phyloP scores from a whole-genome alignment of 2,329 filamentous ascomycete genomes.

The Lizonia empirigonia region DNA sequence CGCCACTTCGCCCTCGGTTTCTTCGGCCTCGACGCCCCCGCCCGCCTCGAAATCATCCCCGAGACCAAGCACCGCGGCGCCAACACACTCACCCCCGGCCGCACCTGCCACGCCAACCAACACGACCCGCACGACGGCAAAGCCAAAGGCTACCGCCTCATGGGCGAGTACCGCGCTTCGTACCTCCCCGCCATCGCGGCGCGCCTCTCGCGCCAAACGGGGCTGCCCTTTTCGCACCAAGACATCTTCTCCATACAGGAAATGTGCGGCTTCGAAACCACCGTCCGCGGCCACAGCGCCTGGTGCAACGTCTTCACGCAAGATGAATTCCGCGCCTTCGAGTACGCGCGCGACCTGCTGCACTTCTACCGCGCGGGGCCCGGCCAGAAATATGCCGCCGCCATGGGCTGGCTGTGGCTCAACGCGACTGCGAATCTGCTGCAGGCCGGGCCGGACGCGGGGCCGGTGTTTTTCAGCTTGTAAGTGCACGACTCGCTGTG shows the following conservation, averaged over 20 bases:
- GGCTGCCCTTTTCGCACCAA: constrained; percentile 50
- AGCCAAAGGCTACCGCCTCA: constrained; percentile 56
- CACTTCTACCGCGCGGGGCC: constrained; percentile 66
- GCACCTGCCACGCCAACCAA: constrained; percentile 51
- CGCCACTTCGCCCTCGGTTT: constrained; percentile 61
- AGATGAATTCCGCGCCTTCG: constrained; percentile 61
- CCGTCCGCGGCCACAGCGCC: constrained; percentile 58
- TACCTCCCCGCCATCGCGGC: constrained; percentile 56
- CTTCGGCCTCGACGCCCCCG: constrained; percentile 58
- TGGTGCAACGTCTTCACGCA: constrained; percentile 64
- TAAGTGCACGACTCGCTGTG: constrained; percentile 30
- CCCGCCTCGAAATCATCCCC: constrained; percentile 57
- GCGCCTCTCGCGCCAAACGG: constrained; percentile 53
- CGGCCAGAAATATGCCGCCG: constrained; percentile 59
- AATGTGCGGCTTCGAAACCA: constrained; percentile 65
- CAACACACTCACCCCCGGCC: constrained; percentile 63
- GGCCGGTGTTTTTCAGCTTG: constrained; percentile 63
- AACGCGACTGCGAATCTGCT: constrained; percentile 61
- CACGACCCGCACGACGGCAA: constrained; percentile 52
- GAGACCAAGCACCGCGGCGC: constrained; percentile 58
- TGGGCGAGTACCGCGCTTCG: constrained; percentile 53
- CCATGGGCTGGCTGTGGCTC: constrained; percentile 64
- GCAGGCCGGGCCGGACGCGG: constrained; percentile 49
- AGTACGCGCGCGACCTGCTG: constrained; percentile 63
- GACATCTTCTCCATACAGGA: constrained; percentile 67